Base-by-base conservation (phyloP, 208 protist genomes). In the Lotmaria passim region DNA sequence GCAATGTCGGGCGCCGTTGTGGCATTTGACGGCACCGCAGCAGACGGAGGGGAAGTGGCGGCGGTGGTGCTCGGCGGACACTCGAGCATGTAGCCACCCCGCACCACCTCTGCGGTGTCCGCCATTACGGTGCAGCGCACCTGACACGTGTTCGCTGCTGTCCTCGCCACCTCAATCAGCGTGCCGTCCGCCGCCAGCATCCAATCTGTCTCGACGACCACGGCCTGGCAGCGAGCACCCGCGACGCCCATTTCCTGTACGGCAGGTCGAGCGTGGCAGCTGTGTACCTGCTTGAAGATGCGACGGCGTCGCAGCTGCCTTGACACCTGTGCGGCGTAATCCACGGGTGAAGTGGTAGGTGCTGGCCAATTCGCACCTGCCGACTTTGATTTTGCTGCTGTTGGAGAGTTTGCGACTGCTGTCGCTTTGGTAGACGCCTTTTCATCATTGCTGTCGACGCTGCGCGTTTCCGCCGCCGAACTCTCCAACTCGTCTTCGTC, bases 131-230 rank as follows among this genome's bases (percentile, higher is more conserved):
- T 68, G 58, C 81, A 86, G 7, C 63, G 36, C 21, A 93, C 63
- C 36, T 91, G 78, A 15, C 63, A 76, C 28, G 79, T 90, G 68
- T 96, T 96, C 36, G 73, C 81, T 2, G 79, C 72, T 6, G 65
- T 79, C 0, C 85, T 75, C 14, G 79, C 65, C 47, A 93, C 86
- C 56, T 90, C 88, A 33, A 96, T 69, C 12, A 79, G 15, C 24
- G 64, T 80, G 36, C 88, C 79, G 60, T 93, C 91, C 14, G 48
- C 69, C 0, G 79, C 73, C 26, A 81, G 82, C 75, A 92, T 79
- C 86, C 84, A 93, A 51, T 86, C 80, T 36, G 84, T 80, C 57
- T 93, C 87, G 26, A 85, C 73, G 15, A 73, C 59, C 0, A 79
- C 82, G 19, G 57, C 68, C n/a, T 69, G 76, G 0, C 84, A 79